These are phyloP conservation scores for Scolecobasidium constrictum DNA, from an alignment of 2,329 filamentous ascomycete genomes.

Conservation along the genomic window DNA sequence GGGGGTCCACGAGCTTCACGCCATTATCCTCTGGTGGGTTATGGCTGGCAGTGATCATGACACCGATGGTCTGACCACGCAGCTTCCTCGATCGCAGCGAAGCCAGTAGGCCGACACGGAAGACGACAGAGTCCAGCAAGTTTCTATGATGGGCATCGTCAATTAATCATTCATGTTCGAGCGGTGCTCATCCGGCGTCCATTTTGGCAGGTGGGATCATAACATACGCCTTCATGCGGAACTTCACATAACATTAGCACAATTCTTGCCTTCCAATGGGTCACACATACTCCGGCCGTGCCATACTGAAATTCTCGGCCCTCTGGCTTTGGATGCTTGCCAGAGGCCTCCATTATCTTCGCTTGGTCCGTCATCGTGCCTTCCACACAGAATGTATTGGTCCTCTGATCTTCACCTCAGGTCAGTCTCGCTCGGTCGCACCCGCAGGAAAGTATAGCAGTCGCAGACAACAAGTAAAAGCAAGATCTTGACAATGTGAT, in stretches of 20 bases:
- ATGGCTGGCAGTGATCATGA: slow-evolving; percentile 94
- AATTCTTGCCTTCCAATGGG: too few relatives aligned
- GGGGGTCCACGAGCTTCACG: slow-evolving; percentile 90
- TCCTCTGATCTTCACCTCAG: too few relatives aligned
- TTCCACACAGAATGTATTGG: too few relatives aligned
- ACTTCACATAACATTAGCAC: slow-evolving; percentile 38
- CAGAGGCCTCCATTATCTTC: slow-evolving; percentile 17
- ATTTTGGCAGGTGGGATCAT: slow-evolving; percentile 8
- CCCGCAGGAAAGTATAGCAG: too few relatives aligned
- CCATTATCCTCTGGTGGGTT: slow-evolving; percentile 86
- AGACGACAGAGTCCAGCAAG: slow-evolving; percentile 83
- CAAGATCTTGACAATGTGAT: too few relatives aligned
- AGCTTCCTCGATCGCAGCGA: slow-evolving; percentile 83
- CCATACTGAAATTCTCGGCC: slow-evolving; percentile 26
- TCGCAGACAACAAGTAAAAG: too few relatives aligned
- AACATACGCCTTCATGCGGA: slow-evolving; percentile 56
- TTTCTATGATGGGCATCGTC: slow-evolving; percentile 44
- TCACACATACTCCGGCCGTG: slow-evolving; percentile 40
- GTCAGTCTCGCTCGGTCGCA: too few relatives aligned
- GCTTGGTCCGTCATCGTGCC: slow-evolving; percentile 2
- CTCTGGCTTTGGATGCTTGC: slow-evolving; percentile 25
- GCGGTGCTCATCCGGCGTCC: too few relatives aligned
- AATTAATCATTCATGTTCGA: too few relatives aligned
- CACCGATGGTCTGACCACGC: slow-evolving; percentile 81
- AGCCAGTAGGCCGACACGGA: slow-evolving; percentile 82